Conservation (phyloP, 2,329 filamentous ascomycete genomes). For the Aspergillus unguis region DNA sequence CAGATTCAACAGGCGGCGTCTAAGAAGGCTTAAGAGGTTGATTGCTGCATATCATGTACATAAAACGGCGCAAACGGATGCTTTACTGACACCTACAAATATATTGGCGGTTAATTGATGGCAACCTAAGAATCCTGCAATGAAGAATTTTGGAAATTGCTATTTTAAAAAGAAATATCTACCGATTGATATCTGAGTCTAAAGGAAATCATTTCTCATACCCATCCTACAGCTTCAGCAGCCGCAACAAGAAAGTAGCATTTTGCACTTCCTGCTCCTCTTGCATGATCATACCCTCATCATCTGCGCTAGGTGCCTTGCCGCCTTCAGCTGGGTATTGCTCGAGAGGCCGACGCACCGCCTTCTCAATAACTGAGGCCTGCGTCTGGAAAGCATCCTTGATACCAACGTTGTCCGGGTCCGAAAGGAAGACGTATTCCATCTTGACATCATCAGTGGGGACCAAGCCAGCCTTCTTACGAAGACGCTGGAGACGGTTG, state of each 20-base stretch:
- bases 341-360: constrained; percentile 71
- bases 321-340: constrained; percentile 62
- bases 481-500: constrained; percentile 83
- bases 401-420: constrained; percentile 73
- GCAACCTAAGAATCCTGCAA: too few relatives aligned
- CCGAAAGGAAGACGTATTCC: constrained; percentile 79
- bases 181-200: constrained; percentile 9
- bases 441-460: constrained; percentile 94
- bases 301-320: constrained; percentile 50
- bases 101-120: background rate
- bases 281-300: constrained; percentile 66
- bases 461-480: constrained; percentile 89
- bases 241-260: constrained; percentile 71
- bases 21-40: constrained; percentile 43
- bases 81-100: constrained; percentile 1
- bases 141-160: background rate
- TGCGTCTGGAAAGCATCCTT: constrained; percentile 68
- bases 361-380: constrained; percentile 67
- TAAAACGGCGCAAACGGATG: constrained; percentile 7
- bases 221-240: constrained; percentile 64
- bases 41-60: constrained; percentile 1
- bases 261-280: constrained; percentile 85
- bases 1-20: constrained; percentile 46
- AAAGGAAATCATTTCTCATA: background rate
- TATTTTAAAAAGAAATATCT: constrained; percentile 9